phyloP scores from a whole-genome alignment of 164 flowering plant genomes.

The Vitis rotundifolia region DNA sequence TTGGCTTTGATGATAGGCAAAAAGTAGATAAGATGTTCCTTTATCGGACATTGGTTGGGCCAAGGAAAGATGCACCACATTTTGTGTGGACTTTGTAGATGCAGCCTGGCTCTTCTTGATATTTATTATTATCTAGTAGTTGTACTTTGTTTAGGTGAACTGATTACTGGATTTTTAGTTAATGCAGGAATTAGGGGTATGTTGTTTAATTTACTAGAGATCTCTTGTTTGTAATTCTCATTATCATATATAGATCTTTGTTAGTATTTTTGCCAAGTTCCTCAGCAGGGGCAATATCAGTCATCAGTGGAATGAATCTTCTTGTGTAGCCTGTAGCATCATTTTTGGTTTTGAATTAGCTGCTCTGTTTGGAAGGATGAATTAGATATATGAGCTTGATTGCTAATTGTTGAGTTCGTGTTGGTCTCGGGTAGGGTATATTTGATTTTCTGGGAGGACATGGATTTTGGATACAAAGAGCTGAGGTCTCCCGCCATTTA shows the following conservation, averaged over 20 bases:
- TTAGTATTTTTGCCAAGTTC: not conserved
- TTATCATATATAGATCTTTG: conserved; percentile 8
- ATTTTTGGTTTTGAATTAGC: not conserved
- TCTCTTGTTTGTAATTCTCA: conserved; percentile 11
- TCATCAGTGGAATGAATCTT: not conserved
- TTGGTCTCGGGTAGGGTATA: too few species aligned
- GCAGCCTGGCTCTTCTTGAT: not conserved
- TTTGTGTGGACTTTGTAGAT: conserved; percentile 72
- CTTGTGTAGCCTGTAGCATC: not conserved
- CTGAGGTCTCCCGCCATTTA: too few species aligned
- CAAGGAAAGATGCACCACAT: conserved; percentile 66
- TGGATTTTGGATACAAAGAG: too few species aligned
- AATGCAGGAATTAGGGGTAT: conserved; percentile 14
- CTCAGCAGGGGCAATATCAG: not conserved
- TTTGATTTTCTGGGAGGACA: too few species aligned
- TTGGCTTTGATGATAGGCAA: conserved; percentile 36
- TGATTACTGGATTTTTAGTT: conserved; percentile 11
- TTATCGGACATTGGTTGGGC: conserved; percentile 76
- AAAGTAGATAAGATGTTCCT: conserved; percentile 81
- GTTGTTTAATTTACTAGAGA: conserved; percentile 12
- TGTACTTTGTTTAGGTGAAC: conserved; percentile 13
- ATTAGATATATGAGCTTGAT: too few species aligned
- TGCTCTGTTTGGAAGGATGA: too few species aligned
- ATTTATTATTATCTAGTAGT: conserved; percentile 1
- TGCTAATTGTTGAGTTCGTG: too few species aligned